Percentiles rank a stretch among this genome's conserved stretches.
phyloP scores from a whole-genome alignment of 352 stramenopile genomes.

The Globisporangium irregulare region DNA sequence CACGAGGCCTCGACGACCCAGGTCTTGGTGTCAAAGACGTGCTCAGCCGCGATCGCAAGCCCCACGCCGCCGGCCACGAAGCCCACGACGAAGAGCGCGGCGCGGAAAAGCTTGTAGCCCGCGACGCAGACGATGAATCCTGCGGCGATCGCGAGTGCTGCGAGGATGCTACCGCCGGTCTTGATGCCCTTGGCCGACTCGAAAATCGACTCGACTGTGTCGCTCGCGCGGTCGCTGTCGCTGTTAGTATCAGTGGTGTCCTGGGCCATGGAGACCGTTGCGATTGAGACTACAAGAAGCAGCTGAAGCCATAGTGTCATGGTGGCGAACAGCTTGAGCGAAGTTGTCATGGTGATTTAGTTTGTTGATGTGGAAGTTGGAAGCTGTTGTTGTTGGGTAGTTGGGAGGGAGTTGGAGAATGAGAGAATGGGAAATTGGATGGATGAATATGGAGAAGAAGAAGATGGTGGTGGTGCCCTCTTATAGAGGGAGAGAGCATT shows the following conservation, averaged over 20 bases:
- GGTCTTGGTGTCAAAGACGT: conserved; percentile 39
- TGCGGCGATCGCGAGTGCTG: conserved; percentile 33
- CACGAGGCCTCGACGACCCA: conserved; percentile 57
- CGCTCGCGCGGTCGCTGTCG: conserved; percentile 20
- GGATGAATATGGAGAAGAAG: neutral
- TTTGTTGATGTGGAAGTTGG: neutral
- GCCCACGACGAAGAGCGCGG: conserved; percentile 47
- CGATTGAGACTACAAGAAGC: neutral
- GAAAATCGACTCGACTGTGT: conserved; percentile 38
- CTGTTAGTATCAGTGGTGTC: neutral
- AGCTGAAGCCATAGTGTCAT: neutral
- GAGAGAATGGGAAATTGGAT: neutral
- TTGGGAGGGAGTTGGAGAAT: neutral
- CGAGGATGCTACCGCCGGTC: conserved; percentile 37
- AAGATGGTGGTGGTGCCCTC: neutral
- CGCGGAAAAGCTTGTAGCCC: conserved; percentile 65
- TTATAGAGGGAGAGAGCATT: neutral
- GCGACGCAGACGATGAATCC: conserved; percentile 41
- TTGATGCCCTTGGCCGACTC: conserved; percentile 36
- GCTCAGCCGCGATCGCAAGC: conserved; percentile 36
- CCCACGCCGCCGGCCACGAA: conserved; percentile 51
- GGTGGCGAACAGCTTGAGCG: neutral
- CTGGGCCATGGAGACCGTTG: neutral
- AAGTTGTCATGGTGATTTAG: neutral
- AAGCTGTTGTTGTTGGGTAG: neutral